phyloP scores from a whole-genome alignment of 2,329 filamentous ascomycete species.

The Coniochaeta prunicola region DNA sequence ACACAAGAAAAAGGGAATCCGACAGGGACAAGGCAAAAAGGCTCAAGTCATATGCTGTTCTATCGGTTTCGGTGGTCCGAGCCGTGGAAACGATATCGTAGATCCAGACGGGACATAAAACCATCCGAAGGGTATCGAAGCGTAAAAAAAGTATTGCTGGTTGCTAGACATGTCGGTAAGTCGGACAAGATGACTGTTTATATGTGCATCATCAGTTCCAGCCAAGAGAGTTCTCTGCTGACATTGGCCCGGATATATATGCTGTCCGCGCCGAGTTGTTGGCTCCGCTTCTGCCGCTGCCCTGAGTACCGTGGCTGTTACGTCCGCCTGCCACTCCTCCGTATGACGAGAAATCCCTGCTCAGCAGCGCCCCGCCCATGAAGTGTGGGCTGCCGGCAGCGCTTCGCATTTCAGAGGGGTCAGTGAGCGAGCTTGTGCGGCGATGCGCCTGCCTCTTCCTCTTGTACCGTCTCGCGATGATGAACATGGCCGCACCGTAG shows the following conservation, averaged over 20 bases:
- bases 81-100: conserved; percentile 14
- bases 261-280: conserved; percentile 48
- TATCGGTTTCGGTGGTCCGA: conserved; percentile 14
- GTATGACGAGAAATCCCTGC: conserved; percentile 46
- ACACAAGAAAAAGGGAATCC: conserved; percentile 9
- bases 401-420: conserved; percentile 43
- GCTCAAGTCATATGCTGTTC: conserved; percentile 11
- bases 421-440: conserved; percentile 66
- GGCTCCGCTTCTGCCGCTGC: conserved; percentile 38
- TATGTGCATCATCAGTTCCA: conserved; percentile 63
- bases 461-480: conserved; percentile 84
- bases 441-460: conserved; percentile 73
- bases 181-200: conserved; percentile 6
- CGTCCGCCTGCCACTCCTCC: conserved; percentile 39
- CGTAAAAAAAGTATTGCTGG: conserved; percentile 20
- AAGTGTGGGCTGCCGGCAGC: conserved; percentile 48
- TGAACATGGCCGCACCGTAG: conserved; percentile 94
- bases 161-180: conserved; percentile 5
- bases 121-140: conserved; percentile 39
- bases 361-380: conserved; percentile 63
- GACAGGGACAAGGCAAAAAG: conserved; percentile 3
- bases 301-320: conserved; percentile 48
- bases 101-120: conserved; percentile 8
- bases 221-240: conserved; percentile 88
- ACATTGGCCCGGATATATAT: conserved; percentile 81